phyloP scores from a whole-genome alignment of 805 yeast genomes.

The Torulaspora maleeae region DNA sequence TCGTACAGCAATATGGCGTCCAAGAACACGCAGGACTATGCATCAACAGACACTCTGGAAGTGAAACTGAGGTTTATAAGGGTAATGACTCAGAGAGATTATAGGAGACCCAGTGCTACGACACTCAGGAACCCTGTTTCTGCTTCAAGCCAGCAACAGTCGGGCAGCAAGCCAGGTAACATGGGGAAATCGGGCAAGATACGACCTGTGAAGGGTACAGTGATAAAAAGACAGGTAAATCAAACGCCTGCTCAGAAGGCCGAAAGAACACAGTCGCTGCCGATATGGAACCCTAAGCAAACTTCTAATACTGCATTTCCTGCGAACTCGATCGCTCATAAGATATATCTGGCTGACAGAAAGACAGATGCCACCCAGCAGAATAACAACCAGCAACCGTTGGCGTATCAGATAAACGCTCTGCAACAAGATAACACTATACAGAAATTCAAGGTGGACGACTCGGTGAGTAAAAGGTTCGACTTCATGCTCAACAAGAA shows the following conservation, averaged over 20 bases:
- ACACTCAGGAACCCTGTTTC: constrained; percentile 5
- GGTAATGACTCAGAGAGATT: constrained; percentile 16
- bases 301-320: constrained; percentile 19
- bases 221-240: constrained; percentile 36
- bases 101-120: constrained; percentile 8
- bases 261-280: constrained; percentile 43
- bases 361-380: constrained; percentile 22
- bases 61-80: constrained; percentile 33
- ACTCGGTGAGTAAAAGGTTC: constrained; percentile 33
- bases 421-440: constrained; percentile 28
- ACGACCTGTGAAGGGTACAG: constrained; percentile 12
- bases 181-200: constrained; percentile 3
- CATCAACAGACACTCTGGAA: constrained; percentile 31
- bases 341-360: constrained; percentile 34
- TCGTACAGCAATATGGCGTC: constrained; percentile 22
- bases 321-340: constrained; percentile 34
- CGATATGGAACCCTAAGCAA: constrained; percentile 34
- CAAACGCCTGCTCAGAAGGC: constrained; percentile 46
- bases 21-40: constrained; percentile 10
- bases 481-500: constrained; percentile 34
- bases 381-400: constrained; percentile 10
- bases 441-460: constrained; percentile 26
- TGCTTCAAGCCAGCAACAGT: constrained; percentile 1
- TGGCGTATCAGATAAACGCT: constrained; percentile 25
- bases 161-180: neutral